These are phyloP conservation scores for Calonectria naviculata DNA, from an alignment of 2,329 filamentous ascomycete species.

Conservation along the genomic window DNA sequence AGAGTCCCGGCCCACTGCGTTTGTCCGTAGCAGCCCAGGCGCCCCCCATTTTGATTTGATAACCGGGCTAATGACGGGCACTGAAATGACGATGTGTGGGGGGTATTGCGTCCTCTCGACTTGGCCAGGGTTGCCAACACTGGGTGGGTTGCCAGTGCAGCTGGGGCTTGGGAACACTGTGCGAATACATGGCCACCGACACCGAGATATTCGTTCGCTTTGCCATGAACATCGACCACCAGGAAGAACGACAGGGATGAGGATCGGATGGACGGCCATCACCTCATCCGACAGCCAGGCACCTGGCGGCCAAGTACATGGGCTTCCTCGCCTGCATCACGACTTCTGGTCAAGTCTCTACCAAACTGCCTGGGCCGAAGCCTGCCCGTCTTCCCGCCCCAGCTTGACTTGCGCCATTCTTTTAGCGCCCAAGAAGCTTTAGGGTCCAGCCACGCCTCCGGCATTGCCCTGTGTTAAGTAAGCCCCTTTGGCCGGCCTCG, in stretches of 20 bases:
- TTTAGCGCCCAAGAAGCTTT: slow-evolving; percentile 10
- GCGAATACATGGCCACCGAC: slow-evolving; percentile 22
- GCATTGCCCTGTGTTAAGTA: slow-evolving; percentile 26
- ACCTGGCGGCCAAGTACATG: neutral
- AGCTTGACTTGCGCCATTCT: slow-evolving; percentile 34
- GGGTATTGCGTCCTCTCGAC: slow-evolving; percentile 34
- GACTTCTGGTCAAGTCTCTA: neutral
- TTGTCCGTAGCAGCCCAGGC: slow-evolving; percentile 38
- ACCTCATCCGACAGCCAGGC: neutral
- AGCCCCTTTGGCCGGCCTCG: neutral
- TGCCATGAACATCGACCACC: neutral
- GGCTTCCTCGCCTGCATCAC: neutral
- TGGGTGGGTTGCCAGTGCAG: slow-evolving; percentile 43
- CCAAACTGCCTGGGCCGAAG: slow-evolving; percentile 32
- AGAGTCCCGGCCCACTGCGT: slow-evolving; percentile 28
- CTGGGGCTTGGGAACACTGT: slow-evolving; percentile 34
- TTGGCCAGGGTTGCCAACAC: slow-evolving; percentile 33
- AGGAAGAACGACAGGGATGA: neutral
- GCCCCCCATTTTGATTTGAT: slow-evolving; percentile 41
- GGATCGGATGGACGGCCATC: neutral
- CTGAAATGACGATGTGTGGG: slow-evolving; percentile 44
- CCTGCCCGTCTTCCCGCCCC: slow-evolving; percentile 19
- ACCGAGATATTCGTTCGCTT: neutral
- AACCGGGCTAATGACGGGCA: slow-evolving; percentile 41
- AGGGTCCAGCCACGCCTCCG: slow-evolving; percentile 20